Conservation (phyloP, 495 filamentous ascomycete species). For the Schizothecium vesticola region DNA sequence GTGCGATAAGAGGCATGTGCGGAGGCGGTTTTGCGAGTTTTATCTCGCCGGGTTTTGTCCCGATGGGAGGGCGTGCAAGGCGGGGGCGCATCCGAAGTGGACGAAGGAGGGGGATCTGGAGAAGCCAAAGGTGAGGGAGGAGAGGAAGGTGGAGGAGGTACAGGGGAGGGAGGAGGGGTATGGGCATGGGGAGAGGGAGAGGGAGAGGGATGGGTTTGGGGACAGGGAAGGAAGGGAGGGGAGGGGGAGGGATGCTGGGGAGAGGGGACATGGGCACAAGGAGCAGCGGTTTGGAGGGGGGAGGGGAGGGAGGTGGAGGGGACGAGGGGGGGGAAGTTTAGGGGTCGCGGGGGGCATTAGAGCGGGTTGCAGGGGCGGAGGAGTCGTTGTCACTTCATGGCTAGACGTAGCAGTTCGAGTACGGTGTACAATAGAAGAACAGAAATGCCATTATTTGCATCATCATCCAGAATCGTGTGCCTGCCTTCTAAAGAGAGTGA, state of each 20-base stretch:
- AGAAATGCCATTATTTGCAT: neutral
- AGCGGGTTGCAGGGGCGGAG: neutral
- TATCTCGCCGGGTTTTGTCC: slow-evolving; percentile 96
- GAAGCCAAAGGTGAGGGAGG: slow-evolving; percentile 60
- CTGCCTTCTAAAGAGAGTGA: neutral
- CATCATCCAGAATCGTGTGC: slow-evolving; percentile 5
- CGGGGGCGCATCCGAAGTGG: slow-evolving; percentile 79
- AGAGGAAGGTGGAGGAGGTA: slow-evolving; percentile 48
- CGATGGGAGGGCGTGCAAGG: slow-evolving; percentile 64
- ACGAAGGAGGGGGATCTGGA: slow-evolving; percentile 55
- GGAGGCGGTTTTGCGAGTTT: slow-evolving; percentile 69
- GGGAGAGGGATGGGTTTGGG: slow-evolving; percentile 2
- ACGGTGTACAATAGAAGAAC: neutral
- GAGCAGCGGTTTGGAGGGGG: slow-evolving; percentile 36
- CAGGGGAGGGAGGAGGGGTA: slow-evolving; percentile 13
- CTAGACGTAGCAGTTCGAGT: neutral
- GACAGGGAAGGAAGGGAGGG: slow-evolving; percentile 18
- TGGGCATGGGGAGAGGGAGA: neutral
- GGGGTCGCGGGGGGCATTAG: slow-evolving; percentile 18
- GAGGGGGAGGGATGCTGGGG: slow-evolving; percentile 30
- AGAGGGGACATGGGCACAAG: slow-evolving; percentile 25
- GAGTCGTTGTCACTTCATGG: neutral
- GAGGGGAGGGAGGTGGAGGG: slow-evolving; percentile 28
- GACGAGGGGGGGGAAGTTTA: slow-evolving; percentile 24
- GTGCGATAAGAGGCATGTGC: slow-evolving; percentile 82